These are phyloP conservation scores for Panicum hallii DNA, from an alignment of 202 grass and related monocot genomes.

Conservation along the genomic window DNA sequence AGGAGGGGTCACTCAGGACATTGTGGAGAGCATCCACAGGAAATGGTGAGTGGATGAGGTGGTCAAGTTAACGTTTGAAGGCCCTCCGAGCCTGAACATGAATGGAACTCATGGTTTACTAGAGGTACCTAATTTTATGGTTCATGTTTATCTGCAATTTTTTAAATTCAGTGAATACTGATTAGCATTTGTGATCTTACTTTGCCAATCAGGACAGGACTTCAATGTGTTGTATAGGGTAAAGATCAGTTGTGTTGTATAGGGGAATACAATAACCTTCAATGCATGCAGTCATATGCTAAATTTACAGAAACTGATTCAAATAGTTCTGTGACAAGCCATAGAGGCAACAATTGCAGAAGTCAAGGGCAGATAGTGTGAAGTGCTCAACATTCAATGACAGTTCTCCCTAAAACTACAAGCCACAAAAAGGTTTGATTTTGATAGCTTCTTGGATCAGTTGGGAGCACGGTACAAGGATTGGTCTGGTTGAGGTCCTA, in stretches of 20 bases:
- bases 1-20: conserved; percentile 64
- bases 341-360: not conserved
- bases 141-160: not conserved
- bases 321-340: conserved; percentile 1
- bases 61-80: conserved; percentile 88
- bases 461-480: conserved; percentile 79
- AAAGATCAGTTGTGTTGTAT: conserved; percentile 80
- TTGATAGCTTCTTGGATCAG: conserved; percentile 81
- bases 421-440: conserved; percentile 49
- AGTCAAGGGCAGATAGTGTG: conserved; percentile 29
- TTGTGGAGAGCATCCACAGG: conserved; percentile 74
- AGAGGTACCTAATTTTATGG: conserved; percentile 61
- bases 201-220: conserved; percentile 68
- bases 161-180: conserved; percentile 14
- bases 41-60: conserved; percentile 83
- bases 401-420: conserved; percentile 20
- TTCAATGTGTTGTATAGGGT: conserved; percentile 76
- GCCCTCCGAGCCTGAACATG: conserved; percentile 76
- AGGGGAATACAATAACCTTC: conserved; percentile 50
- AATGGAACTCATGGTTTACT: conserved; percentile 76
- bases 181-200: conserved; percentile 28
- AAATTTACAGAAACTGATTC: conserved; percentile 43
- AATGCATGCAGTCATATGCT: conserved; percentile 70
- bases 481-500: conserved; percentile 8
- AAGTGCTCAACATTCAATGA: not conserved